Base-by-base conservation (phyloP, 176 grass and related monocot species). In the Triticum urartu region DNA sequence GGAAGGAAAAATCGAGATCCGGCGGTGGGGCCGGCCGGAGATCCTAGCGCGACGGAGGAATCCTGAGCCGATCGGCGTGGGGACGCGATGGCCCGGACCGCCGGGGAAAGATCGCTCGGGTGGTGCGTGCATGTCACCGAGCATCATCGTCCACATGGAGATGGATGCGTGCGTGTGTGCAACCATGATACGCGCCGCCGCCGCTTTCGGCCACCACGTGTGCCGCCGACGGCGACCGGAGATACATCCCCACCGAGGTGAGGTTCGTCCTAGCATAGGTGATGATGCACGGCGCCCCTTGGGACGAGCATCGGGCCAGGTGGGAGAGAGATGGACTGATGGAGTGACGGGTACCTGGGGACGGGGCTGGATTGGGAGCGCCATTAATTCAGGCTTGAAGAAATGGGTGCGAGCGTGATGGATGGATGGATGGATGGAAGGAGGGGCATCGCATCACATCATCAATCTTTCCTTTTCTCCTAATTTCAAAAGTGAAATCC, bases 31-130 rank as follows among this genome's bases (percentile, higher is more conserved):
- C 84, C 89, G 7, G 47, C 76, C 26, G 72, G 52, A 90, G 92
- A 94, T 87, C 84, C 20, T 83, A 87, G 72, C 28, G 64, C 36
- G 87, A 88, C 65, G 73, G 78, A 85, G 72, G 81, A 85, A 87
- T 94, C 86, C 61, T 86, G 68, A 15, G 84, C 73, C 39, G 50
- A 21, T 67, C 33, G 66, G 7, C 9, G 67, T 15, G 52, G 60
- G 59, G 17, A 33, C 22, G 61, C 86, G 93, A 88, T 90, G 88
- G 83, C 86, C 87, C 64, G 60, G 64, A 68, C 62, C 69, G 75
- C 82, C 40, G 22, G 72, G 11, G 60, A 75, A 22, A 9, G 34
- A 40, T 12, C 68, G 68, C 82, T 72, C 75, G 72, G 81, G 64
- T 52, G 76, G 56, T 12, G 72, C 47, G 81, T 45, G 61, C 11